Percentiles rank a stretch among this genome's conserved stretches.
Evolutionary conservation across 2,329 filamentous ascomycete species (phyloP).

Genomic region (Apiospora marii): DNA sequence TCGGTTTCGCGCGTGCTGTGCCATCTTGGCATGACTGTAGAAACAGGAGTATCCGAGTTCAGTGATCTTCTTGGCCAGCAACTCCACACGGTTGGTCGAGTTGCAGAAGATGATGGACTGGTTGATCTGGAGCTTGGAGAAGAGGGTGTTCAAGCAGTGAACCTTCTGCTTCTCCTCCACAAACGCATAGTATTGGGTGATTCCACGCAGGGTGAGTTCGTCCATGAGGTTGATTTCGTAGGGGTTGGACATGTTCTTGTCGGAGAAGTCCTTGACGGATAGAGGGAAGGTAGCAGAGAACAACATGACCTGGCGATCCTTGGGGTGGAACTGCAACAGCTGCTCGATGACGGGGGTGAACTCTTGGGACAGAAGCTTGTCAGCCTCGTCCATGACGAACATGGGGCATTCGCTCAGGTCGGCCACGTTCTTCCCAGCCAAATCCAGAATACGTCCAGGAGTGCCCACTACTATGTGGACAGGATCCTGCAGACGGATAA

Average conservation of each 20-base stretch:
- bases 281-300: constrained; percentile 98
- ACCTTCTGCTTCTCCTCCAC: constrained; percentile 99
- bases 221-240: constrained; percentile 99
- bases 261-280: constrained; percentile 96
- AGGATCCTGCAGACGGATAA: constrained; percentile 90
- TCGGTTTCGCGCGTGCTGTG: constrained; percentile 94
- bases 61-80: constrained; percentile 98
- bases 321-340: constrained; percentile 91
- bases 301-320: constrained; percentile 98
- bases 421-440: constrained; percentile 95
- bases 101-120: constrained; percentile 99
- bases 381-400: constrained; percentile 99
- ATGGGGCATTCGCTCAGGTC: constrained; percentile 96
- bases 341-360: constrained; percentile 99
- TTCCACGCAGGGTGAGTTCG: constrained; percentile 95
- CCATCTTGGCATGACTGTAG: constrained; percentile 98
- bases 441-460: constrained; percentile 92
- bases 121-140: constrained; percentile 99
- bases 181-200: constrained; percentile 99
- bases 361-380: constrained; percentile 95
- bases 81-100: constrained; percentile 96
- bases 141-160: constrained; percentile 97
- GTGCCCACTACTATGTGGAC: constrained; percentile 99
- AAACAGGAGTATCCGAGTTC: constrained; percentile 99
- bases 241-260: constrained; percentile 95